Evolutionary conservation across 2,329 filamentous ascomycete genomes (phyloP).

Genomic region (Cordyceps tenuipes): DNA sequence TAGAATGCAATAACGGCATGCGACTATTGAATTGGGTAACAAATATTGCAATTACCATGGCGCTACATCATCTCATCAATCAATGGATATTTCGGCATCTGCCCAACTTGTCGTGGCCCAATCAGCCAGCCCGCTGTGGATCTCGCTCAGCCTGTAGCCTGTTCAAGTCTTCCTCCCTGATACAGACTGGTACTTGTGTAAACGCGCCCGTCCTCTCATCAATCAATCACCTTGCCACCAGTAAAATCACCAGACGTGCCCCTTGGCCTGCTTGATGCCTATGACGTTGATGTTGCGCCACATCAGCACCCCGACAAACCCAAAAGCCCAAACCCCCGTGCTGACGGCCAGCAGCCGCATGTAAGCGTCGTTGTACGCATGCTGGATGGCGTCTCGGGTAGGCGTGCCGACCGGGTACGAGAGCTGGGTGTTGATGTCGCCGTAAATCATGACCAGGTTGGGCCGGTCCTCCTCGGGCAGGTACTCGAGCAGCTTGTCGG

Average conservation of each 20-base stretch:
- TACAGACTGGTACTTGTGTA: not conserved
- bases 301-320: conserved; percentile 32
- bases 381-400: conserved; percentile 44
- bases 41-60: too few relatives aligned
- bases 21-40: too few relatives aligned
- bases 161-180: not conserved
- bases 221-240: conserved; percentile 20
- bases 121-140: not conserved
- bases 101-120: too few relatives aligned
- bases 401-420: conserved; percentile 37
- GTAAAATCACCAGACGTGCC: conserved; percentile 18
- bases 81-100: too few relatives aligned
- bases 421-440: conserved; percentile 42
- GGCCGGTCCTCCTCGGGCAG: conserved; percentile 35
- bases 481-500: conserved; percentile 37
- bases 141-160: too few relatives aligned
- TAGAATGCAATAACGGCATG: not conserved
- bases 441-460: conserved; percentile 42
- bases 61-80: too few relatives aligned
- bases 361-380: conserved; percentile 47
- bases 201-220: not conserved
- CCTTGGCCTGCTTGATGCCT: conserved; percentile 42
- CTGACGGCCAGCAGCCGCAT: conserved; percentile 37
- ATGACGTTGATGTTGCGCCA: conserved; percentile 42
- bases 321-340: conserved; percentile 24